Conservation (phyloP, 1,139 yeast species). For the Yamadazyma oceani region DNA sequence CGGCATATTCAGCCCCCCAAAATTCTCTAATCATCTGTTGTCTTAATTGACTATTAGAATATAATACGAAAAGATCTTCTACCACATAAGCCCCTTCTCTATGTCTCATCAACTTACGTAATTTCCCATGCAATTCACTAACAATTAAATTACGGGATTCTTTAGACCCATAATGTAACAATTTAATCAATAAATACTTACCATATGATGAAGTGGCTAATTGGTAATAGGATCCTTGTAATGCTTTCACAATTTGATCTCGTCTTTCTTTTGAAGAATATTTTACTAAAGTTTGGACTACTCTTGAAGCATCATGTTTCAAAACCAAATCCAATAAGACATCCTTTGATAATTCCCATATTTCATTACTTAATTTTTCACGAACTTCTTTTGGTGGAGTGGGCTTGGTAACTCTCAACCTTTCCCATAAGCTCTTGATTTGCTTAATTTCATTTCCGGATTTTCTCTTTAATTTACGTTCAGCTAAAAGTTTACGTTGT, state of each 20-base stretch:
- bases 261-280: constrained; percentile 81
- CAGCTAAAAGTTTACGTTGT: constrained; percentile 74
- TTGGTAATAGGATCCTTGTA: constrained; percentile 76
- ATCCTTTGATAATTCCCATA: constrained; percentile 80
- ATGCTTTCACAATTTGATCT: constrained; percentile 62
- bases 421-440: constrained; percentile 90
- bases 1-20: constrained; percentile 96
- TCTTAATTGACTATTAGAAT: constrained; percentile 81
- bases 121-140: constrained; percentile 84
- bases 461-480: constrained; percentile 83
- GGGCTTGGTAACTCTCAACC: constrained; percentile 80
- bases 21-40: constrained; percentile 92
- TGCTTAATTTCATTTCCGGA: constrained; percentile 83
- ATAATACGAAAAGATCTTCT: constrained; percentile 87
- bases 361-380: constrained; percentile 76
- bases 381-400: constrained; percentile 78
- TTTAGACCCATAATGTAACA: constrained; percentile 88
- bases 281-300: constrained; percentile 90
- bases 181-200: constrained; percentile 82
- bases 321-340: constrained; percentile 80
- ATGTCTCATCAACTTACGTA: constrained; percentile 92
- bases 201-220: constrained; percentile 93
- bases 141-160: constrained; percentile 73
- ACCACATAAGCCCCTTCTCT: constrained; percentile 99
- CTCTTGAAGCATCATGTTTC: constrained; percentile 96